Evolutionary conservation across 225 moss, liverwort and hornwort genomes (phyloP).

Genomic region (Physcomitrellopsis africana): DNA sequence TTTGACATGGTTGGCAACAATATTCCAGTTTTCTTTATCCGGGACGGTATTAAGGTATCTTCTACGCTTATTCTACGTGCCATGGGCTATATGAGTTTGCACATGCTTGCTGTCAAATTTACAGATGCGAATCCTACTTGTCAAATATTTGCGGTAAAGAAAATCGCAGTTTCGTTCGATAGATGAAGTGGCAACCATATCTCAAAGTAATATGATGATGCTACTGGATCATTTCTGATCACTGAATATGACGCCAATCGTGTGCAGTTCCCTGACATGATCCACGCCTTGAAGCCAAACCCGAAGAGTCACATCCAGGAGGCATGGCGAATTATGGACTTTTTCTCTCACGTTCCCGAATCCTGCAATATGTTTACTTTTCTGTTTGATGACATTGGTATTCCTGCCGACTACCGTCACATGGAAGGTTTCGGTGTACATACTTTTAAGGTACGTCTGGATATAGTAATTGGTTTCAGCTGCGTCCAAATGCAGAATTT

Average conservation of each 20-base stretch:
- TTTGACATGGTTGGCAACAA: slow-evolving; percentile 87
- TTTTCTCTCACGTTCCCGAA: slow-evolving; percentile 73
- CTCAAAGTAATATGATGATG: too few relatives aligned
- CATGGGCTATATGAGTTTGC: too few relatives aligned
- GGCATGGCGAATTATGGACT: slow-evolving; percentile 74
- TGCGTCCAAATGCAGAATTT: too few relatives aligned
- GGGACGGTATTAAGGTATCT: slow-evolving; percentile 73
- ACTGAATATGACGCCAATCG: neutral
- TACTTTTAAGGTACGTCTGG: slow-evolving; percentile 61
- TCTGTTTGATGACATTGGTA: slow-evolving; percentile 74
- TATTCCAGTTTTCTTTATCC: slow-evolving; percentile 80
- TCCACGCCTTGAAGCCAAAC: slow-evolving; percentile 74
- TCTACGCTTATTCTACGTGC: neutral
- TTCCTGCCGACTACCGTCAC: slow-evolving; percentile 71
- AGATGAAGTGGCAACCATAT: too few relatives aligned
- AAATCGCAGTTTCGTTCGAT: too few relatives aligned
- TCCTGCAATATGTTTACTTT: slow-evolving; percentile 69
- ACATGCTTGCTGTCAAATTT: too few relatives aligned
- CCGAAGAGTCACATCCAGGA: slow-evolving; percentile 78
- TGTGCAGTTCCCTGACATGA: slow-evolving; percentile 69
- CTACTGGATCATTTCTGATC: too few relatives aligned
- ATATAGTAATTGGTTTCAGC: too few relatives aligned
- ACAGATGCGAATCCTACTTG: too few relatives aligned
- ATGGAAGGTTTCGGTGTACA: slow-evolving; percentile 88
- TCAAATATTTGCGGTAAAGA: too few relatives aligned